Evolutionary conservation across 2,329 filamentous ascomycete genomes (phyloP).

Genomic region (Golovinomyces cichoracearum): DNA sequence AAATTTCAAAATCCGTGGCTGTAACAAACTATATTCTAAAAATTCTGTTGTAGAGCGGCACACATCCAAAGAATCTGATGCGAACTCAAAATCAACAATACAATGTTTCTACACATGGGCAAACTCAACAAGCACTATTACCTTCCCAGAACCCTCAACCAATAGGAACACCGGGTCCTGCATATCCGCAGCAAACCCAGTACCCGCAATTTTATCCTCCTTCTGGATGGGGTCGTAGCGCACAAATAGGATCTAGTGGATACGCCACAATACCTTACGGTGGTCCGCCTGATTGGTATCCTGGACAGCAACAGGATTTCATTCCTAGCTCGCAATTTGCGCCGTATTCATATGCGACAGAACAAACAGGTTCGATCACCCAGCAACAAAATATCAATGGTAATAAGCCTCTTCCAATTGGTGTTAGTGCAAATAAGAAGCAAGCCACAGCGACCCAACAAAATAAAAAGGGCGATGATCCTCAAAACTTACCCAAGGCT

Average conservation of each 20-base stretch:
- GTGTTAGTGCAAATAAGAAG: conserved; percentile 20
- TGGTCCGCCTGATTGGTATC: conserved; percentile 53
- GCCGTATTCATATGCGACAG: conserved; percentile 27
- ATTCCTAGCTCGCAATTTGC: conserved; percentile 29
- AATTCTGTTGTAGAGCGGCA: background rate
- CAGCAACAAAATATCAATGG: conserved; percentile 7
- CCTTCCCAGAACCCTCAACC: conserved; percentile 5
- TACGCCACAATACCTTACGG: conserved; percentile 58
- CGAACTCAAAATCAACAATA: conserved; percentile 13
- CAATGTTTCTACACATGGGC: conserved; percentile 5
- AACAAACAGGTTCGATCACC: conserved; percentile 38
- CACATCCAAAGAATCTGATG: conserved; percentile 16
- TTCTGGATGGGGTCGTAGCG: conserved; percentile 26
- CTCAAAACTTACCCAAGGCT: conserved; percentile 25
- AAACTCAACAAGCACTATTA: conserved; percentile 5
- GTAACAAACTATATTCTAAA: background rate
- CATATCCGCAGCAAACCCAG: conserved; percentile 20
- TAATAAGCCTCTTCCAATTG: conserved; percentile 24
- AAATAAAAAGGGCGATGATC: conserved; percentile 21
- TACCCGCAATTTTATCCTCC: conserved; percentile 18
- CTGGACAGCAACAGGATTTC: conserved; percentile 48
- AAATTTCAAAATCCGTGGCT: background rate
- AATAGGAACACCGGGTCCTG: conserved; percentile 6
- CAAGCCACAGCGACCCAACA: conserved; percentile 19
- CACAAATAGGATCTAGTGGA: conserved; percentile 32